Evolutionary conservation across 139 green algal species (phyloP).

Genomic region (Ulvella scutata): DNA sequence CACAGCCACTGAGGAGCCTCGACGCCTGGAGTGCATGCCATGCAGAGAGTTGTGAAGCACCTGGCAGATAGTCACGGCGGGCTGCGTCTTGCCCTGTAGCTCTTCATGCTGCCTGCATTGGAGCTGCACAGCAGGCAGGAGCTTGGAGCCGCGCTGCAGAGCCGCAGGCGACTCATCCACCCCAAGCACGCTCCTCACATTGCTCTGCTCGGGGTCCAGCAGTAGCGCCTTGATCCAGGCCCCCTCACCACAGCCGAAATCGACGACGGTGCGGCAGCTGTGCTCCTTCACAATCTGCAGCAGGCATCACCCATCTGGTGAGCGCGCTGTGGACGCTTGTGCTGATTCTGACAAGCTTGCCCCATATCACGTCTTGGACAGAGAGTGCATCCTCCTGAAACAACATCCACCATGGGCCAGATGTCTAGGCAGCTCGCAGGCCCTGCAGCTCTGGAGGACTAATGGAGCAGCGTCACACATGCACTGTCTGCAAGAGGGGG

Average conservation of each 20-base stretch:
- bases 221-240: constrained; percentile 13
- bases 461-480: too few species aligned
- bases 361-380: too few species aligned
- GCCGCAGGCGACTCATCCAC: neutral
- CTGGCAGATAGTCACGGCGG: neutral
- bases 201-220: neutral
- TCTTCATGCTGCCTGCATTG: neutral
- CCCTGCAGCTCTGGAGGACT: too few species aligned
- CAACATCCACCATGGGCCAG: too few species aligned
- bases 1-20: neutral
- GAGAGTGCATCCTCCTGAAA: too few species aligned
- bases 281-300: neutral
- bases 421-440: too few species aligned
- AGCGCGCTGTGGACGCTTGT: too few species aligned
- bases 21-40: neutral
- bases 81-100: neutral
- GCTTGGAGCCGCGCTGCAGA: constrained; percentile 3
- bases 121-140: neutral
- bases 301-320: too few species aligned
- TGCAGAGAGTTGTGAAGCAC: neutral
- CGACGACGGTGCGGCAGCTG: constrained; percentile 1
- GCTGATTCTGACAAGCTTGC: too few species aligned
- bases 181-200: neutral
- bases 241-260: constrained; percentile 21
- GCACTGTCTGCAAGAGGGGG: neutral